Evolutionary conservation across 805 yeast species (phyloP).

Genomic region (Ogataea allantospora): DNA sequence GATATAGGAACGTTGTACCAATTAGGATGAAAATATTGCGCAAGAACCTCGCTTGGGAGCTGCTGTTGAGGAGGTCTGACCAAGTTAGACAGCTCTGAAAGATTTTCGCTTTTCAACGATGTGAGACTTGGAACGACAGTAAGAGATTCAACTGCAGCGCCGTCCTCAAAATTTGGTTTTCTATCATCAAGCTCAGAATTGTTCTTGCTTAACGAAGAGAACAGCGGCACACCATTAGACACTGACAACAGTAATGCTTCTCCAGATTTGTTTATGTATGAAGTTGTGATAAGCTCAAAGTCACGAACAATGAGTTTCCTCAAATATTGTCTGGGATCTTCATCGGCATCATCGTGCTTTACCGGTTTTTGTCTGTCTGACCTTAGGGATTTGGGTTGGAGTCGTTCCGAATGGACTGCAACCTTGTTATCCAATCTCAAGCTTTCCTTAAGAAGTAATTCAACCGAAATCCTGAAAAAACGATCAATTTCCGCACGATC

Average conservation of each 20-base stretch:
- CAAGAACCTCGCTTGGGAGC: slow-evolving; percentile 43
- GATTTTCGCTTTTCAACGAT: slow-evolving; percentile 36
- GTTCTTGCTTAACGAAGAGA: slow-evolving; percentile 62
- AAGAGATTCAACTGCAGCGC: slow-evolving; percentile 54
- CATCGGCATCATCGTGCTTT: slow-evolving; percentile 15
- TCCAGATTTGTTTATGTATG: slow-evolving; percentile 51
- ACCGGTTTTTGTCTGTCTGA: slow-evolving; percentile 1
- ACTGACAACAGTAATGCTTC: slow-evolving; percentile 64
- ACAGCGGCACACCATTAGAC: slow-evolving; percentile 69
- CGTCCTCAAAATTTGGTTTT: slow-evolving; percentile 60
- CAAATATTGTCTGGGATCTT: slow-evolving; percentile 23
- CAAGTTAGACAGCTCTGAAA: slow-evolving; percentile 46
- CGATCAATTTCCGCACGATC: slow-evolving; percentile 55
- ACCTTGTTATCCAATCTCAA: slow-evolving; percentile 39
- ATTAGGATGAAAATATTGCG: slow-evolving; percentile 56
- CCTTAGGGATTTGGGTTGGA: slow-evolving; percentile 1
- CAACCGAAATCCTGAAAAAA: slow-evolving; percentile 61
- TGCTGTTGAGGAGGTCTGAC: slow-evolving; percentile 15
- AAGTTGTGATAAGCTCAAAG: slow-evolving; percentile 56
- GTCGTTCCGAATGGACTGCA: slow-evolving; percentile 10
- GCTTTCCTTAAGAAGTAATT: slow-evolving; percentile 61
- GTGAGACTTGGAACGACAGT: slow-evolving; percentile 60
- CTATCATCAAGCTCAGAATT: slow-evolving; percentile 77
- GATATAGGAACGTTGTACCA: slow-evolving; percentile 66
- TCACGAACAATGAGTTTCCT: slow-evolving; percentile 51